Conservation (phyloP, 2,329 filamentous ascomycete species). For the Ophiocordyceps camponoti-leonardi region DNA sequence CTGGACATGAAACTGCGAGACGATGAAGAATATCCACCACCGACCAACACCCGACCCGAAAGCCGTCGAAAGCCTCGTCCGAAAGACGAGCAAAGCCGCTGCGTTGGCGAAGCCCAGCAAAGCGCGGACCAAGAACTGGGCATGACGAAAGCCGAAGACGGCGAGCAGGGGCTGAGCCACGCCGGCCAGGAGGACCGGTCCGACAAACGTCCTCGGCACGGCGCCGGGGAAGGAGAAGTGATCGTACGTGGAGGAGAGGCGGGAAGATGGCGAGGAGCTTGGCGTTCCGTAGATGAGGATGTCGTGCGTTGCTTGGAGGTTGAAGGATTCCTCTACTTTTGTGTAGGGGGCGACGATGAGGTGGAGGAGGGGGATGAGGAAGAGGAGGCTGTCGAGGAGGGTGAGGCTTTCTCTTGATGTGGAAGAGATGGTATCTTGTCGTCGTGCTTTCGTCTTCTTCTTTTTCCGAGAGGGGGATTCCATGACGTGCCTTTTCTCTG, state of each 20-base stretch:
- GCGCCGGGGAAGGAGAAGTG: conserved; percentile 82
- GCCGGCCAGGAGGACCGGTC: conserved; percentile 58
- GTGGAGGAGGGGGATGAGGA: conserved; percentile 50
- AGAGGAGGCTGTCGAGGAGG: conserved; percentile 11
- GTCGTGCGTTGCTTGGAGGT: conserved; percentile 86
- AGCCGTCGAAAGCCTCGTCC: conserved; percentile 40
- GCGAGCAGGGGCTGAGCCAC: conserved; percentile 49
- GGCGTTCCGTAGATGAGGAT: conserved; percentile 69
- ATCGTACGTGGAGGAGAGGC: conserved; percentile 54
- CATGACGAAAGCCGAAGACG: conserved; percentile 35
- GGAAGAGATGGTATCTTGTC: background rate
- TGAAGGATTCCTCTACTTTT: conserved; percentile 98
- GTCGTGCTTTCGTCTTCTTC: background rate
- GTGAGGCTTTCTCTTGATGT: conserved; percentile 5
- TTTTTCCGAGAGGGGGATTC: background rate
- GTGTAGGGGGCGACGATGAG: conserved; percentile 69
- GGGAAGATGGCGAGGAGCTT: conserved; percentile 19
- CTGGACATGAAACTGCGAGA: conserved; percentile 77
- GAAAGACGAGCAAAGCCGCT: conserved; percentile 47
- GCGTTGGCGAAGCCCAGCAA: conserved; percentile 66
- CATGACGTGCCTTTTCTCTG: too few relatives aligned
- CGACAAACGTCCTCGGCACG: conserved; percentile 81
- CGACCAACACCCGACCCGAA: conserved; percentile 52
- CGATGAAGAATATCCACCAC: conserved; percentile 69
- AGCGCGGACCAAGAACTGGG: conserved; percentile 51